phyloP scores from a whole-genome alignment of 208 protist genomes.

The Plasmodiophora brassicae region DNA sequence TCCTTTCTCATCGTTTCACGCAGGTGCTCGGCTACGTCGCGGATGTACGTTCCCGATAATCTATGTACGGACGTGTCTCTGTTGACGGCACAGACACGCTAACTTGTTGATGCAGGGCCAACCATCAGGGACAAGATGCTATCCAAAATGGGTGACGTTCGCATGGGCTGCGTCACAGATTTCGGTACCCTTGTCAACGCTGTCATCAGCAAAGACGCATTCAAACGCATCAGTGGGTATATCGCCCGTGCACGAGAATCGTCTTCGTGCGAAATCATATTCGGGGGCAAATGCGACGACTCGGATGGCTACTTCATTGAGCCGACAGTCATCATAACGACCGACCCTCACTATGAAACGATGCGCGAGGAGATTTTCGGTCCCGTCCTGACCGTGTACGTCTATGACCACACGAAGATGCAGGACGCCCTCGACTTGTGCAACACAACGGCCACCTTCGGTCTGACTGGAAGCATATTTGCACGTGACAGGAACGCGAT shows the following conservation, averaged over 20 bases:
- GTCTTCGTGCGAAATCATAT: constrained; percentile 54
- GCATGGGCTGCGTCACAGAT: constrained; percentile 80
- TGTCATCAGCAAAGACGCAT: constrained; percentile 88
- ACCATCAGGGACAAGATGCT: constrained; percentile 75
- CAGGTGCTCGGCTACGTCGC: constrained; percentile 70
- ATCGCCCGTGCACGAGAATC: constrained; percentile 84
- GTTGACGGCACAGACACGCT: no score
- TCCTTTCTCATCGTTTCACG: no score
- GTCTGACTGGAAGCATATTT: constrained; percentile 43
- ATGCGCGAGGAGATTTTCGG: constrained; percentile 94
- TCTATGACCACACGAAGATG: constrained; percentile 72
- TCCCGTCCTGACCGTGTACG: constrained; percentile 86
- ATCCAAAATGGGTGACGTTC: constrained; percentile 73
- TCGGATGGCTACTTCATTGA: constrained; percentile 83
- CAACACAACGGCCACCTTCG: constrained; percentile 32
- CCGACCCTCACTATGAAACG: constrained; percentile 65
- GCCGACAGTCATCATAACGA: constrained; percentile 86
- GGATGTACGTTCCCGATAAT: constrained; percentile 81
- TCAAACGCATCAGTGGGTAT: constrained; percentile 81
- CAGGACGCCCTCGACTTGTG: background rate
- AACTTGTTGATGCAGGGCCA: no score
- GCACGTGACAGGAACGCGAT: constrained; percentile 48
- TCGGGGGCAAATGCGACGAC: constrained; percentile 58
- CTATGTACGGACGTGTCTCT: constrained; percentile 74
- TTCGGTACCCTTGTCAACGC: constrained; percentile 82